Percentiles rank a stretch among this genome's conserved stretches.
Conservation (phyloP, 805 yeast genomes). For the Candida qinlingensis region DNA sequence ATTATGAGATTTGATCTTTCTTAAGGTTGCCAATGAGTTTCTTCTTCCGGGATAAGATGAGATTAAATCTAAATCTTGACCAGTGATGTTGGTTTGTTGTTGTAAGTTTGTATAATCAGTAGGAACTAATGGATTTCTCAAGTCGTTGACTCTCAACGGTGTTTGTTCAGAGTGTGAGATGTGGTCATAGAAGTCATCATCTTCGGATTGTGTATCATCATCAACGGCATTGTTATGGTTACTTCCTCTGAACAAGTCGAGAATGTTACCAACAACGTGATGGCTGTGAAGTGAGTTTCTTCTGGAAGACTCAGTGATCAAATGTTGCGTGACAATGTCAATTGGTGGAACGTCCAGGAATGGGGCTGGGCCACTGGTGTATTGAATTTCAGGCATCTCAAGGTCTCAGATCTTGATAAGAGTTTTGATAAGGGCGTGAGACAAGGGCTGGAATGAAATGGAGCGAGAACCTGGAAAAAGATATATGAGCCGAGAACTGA, state of each 20-base stretch:
- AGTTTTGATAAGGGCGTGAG: not conserved
- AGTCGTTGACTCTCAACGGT: slow-evolving; percentile 14
- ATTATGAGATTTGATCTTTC: slow-evolving; percentile 22
- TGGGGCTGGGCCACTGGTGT: slow-evolving; percentile 18
- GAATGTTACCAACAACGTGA: slow-evolving; percentile 19
- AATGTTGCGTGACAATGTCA: slow-evolving; percentile 20
- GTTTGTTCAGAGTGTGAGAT: slow-evolving; percentile 13
- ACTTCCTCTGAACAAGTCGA: slow-evolving; percentile 19
- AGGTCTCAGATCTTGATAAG: too few species aligned
- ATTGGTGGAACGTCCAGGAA: slow-evolving; percentile 21
- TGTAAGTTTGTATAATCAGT: slow-evolving; percentile 3
- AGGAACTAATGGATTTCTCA: slow-evolving; percentile 15
- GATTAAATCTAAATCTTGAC: slow-evolving; percentile 14
- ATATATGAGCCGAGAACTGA: too few species aligned
- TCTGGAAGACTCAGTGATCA: slow-evolving; percentile 16
- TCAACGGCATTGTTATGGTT: slow-evolving; percentile 2
- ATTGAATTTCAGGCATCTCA: not conserved
- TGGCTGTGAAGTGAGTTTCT: slow-evolving; percentile 17
- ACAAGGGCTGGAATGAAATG: too few species aligned
- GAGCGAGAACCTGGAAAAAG: too few species aligned
- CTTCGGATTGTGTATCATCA: slow-evolving; percentile 1
- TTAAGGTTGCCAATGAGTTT: slow-evolving; percentile 21
- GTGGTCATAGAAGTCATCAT: slow-evolving; percentile 2
- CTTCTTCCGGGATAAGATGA: slow-evolving; percentile 15
- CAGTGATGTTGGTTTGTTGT: not conserved